Evolutionary conservation across 768 basidiomycete species (phyloP).

Genomic region (Pleurotus eryngii): DNA sequence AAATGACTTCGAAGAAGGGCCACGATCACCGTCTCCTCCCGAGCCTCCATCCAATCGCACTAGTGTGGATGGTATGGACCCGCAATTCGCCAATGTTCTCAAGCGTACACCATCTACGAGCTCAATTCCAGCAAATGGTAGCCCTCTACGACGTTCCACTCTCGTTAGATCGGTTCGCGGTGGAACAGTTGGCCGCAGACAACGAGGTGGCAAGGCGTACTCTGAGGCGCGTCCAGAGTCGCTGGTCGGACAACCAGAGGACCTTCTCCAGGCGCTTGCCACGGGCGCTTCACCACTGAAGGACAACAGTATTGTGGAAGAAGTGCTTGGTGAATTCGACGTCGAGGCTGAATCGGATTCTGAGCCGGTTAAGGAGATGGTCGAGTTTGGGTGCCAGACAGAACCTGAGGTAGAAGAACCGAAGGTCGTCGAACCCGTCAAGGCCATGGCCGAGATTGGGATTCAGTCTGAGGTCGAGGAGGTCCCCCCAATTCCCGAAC

Average conservation of each 20-base stretch:
- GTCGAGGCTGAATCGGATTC: conserved; percentile 27
- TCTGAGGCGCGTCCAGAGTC: conserved; percentile 70
- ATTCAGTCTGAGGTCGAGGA: conserved; percentile 18
- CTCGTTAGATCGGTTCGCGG: conserved; percentile 49
- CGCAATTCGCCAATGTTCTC: conserved; percentile 76
- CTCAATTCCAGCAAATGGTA: conserved; percentile 41
- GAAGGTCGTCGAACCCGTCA: conserved; percentile 22
- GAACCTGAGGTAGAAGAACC: conserved; percentile 32
- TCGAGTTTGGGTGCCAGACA: conserved; percentile 67
- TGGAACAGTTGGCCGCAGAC: conserved; percentile 47
- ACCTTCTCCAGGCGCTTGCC: conserved; percentile 64
- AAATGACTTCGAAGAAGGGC: conserved; percentile 24
- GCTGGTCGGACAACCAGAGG: conserved; percentile 68
- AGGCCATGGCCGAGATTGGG: conserved; percentile 27
- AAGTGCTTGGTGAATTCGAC: conserved; percentile 34
- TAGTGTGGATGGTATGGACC: conserved; percentile 86
- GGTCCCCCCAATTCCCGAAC: conserved; percentile 22
- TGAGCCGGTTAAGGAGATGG: conserved; percentile 37
- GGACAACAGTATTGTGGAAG: conserved; percentile 32
- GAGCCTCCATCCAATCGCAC: conserved; percentile 53
- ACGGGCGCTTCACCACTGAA: conserved; percentile 43
- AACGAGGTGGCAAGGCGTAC: conserved; percentile 65
- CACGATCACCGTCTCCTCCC: conserved; percentile 37
- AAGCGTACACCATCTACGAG: conserved; percentile 50
- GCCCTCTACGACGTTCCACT: conserved; percentile 60